phyloP scores from a whole-genome alignment of 371 early-diverging fungal genomes.

The Nematocida sp. region DNA sequence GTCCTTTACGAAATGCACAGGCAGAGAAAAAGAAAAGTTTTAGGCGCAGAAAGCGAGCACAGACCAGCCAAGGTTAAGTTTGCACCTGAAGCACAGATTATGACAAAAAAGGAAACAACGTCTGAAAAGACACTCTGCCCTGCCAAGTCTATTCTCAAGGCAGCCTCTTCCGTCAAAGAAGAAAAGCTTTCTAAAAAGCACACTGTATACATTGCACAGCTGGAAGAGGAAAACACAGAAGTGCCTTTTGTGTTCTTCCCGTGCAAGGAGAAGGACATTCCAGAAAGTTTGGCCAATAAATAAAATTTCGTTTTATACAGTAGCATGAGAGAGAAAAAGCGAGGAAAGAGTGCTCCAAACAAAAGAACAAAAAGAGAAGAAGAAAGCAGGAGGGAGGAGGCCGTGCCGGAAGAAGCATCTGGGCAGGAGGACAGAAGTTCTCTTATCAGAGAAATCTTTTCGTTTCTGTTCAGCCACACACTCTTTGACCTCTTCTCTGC shows the following conservation, averaged over 20 bases:
- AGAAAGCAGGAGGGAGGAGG: background rate
- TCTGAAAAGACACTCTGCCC: too few relatives aligned
- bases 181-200: background rate
- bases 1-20: constrained; percentile 27
- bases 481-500: too few relatives aligned
- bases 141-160: background rate
- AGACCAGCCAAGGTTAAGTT: background rate
- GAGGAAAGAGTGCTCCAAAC: background rate
- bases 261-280: background rate
- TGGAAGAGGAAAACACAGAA: background rate
- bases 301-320: constrained; percentile 55
- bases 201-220: constrained; percentile 1
- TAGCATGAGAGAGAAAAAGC: constrained; percentile 3
- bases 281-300: constrained; percentile 22
- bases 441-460: too few relatives aligned
- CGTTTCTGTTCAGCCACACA: too few relatives aligned
- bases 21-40: background rate
- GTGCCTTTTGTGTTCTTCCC: background rate
- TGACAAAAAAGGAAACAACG: too few relatives aligned
- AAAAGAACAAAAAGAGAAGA: background rate
- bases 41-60: background rate
- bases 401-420: background rate
- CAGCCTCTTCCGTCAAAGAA: background rate
- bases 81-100: too few relatives aligned
- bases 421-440: background rate